A percentile compares a stretch with the other conserved stretches of the same genome.
These are phyloP conservation scores for Diutina ranongensis DNA, from an alignment of 1,139 yeast genomes.

Conservation along the genomic window DNA sequence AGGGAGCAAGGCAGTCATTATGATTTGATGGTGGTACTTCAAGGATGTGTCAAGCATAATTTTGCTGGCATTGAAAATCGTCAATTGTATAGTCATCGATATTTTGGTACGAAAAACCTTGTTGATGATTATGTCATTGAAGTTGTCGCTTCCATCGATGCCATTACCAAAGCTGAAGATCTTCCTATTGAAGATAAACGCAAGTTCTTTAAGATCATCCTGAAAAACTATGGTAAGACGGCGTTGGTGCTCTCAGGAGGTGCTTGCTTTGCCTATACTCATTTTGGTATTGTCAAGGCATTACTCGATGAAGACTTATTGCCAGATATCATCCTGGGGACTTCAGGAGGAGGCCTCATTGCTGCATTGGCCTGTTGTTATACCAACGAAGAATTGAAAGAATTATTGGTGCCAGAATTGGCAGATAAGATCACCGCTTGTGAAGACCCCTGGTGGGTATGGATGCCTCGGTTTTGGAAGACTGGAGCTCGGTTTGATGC, in stretches of 20 bases:
- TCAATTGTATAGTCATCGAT: conserved; percentile 59
- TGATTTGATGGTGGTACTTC: conserved; percentile 45
- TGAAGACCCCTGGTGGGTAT: conserved; percentile 49
- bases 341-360: conserved; percentile 76
- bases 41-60: conserved; percentile 59
- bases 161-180: conserved; percentile 25
- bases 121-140: conserved; percentile 46
- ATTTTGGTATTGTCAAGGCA: conserved; percentile 69
- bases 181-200: conserved; percentile 33
- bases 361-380: conserved; percentile 67
- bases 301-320: conserved; percentile 52
- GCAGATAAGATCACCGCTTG: conserved; percentile 64
- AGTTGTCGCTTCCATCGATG: conserved; percentile 36
- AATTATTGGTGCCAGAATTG: conserved; percentile 47
- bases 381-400: conserved; percentile 51
- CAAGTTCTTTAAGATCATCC: conserved; percentile 44
- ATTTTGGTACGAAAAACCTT: conserved; percentile 60
- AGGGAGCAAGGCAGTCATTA: conserved; percentile 24
- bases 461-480: conserved; percentile 54
- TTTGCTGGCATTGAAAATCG: conserved; percentile 75
- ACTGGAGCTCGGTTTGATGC: conserved; percentile 79
- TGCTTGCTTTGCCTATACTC: conserved; percentile 68
- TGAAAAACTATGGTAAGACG: conserved; percentile 59
- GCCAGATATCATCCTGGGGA: conserved; percentile 65
- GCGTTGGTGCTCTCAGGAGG: conserved; percentile 74